A percentile compares a stretch with the other conserved stretches of the same genome.
These are phyloP conservation scores for Crotalaria pallida DNA, from an alignment of 306 rosid species.

Conservation along the genomic window DNA sequence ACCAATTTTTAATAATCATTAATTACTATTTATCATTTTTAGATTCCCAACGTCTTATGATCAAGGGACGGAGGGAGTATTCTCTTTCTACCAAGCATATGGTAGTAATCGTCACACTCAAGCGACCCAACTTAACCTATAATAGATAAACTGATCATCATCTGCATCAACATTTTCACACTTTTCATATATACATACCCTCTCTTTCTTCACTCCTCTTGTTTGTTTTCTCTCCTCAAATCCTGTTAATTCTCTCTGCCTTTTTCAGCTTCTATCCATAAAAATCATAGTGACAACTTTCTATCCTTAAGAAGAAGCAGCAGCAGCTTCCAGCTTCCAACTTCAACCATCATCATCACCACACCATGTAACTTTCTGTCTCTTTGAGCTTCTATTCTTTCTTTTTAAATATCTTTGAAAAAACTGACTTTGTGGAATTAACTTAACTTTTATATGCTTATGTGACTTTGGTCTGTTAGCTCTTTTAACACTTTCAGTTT, in stretches of 20 bases:
- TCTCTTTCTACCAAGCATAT: constrained; percentile 34
- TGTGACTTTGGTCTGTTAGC: constrained; percentile 18
- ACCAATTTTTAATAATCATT: too few relatives aligned
- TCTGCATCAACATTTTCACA: constrained; percentile 20
- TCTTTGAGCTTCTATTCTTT: not conserved
- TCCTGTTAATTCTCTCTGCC: not conserved
- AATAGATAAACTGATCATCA: constrained; percentile 20
- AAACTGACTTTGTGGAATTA: not conserved
- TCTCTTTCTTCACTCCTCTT: not conserved
- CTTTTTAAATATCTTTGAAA: constrained; percentile 3
- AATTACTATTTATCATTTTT: too few relatives aligned
- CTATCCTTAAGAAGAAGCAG: too few relatives aligned
- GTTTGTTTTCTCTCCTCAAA: not conserved
- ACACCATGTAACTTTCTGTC: constrained; percentile 26
- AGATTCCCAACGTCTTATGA: too few relatives aligned
- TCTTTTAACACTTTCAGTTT: constrained; percentile 7
- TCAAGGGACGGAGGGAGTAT: too few relatives aligned
- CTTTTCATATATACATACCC: not conserved
- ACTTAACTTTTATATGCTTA: not conserved
- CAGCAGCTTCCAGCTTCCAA: not conserved
- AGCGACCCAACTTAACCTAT: constrained; percentile 37
- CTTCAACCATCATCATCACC: not conserved
- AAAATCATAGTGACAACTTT: too few relatives aligned
- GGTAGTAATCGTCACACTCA: constrained; percentile 38
- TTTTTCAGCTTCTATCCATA: not conserved